Conservation (phyloP, 768 basidiomycete species). For the Pleurotus pulmonarius region DNA sequence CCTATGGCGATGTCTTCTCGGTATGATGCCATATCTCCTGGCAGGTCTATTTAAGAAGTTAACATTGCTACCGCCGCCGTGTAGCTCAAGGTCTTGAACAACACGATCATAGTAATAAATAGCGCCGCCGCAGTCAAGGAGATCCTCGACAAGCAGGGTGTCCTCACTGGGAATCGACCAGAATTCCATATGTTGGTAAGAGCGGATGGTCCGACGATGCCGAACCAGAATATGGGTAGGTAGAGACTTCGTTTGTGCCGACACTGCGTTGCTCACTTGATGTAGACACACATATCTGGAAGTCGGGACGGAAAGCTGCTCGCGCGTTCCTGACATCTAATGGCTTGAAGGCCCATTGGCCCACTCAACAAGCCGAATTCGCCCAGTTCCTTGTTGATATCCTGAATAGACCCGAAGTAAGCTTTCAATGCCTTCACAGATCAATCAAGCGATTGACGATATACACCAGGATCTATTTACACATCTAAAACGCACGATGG, state of each 20-base stretch:
- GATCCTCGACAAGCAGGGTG: slow-evolving; percentile 22
- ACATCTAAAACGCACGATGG: slow-evolving; percentile 5
- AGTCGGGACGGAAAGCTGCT: slow-evolving; percentile 11
- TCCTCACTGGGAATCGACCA: slow-evolving; percentile 20
- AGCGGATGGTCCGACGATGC: not conserved
- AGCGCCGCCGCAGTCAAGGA: slow-evolving; percentile 18
- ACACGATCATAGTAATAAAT: slow-evolving; percentile 19
- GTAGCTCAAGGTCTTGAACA: slow-evolving; percentile 20
- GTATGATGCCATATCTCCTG: not conserved
- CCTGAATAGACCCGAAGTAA: slow-evolving; percentile 21
- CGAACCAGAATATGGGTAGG: not conserved
- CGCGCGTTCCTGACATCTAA: slow-evolving; percentile 16
- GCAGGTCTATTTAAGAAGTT: too few species aligned
- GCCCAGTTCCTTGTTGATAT: slow-evolving; percentile 25
- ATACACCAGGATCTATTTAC: slow-evolving; percentile 5
- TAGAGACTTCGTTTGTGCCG: not conserved
- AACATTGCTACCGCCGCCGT: not conserved
- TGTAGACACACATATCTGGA: slow-evolving; percentile 6
- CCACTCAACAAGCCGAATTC: slow-evolving; percentile 22
- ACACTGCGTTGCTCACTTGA: not conserved
- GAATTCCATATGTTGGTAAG: slow-evolving; percentile 12
- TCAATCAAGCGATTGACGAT: not conserved
- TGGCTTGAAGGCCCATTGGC: slow-evolving; percentile 15
- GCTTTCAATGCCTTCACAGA: not conserved
- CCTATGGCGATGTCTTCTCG: slow-evolving; percentile 15